A percentile compares a stretch with the other conserved stretches of the same genome.
phyloP scores from a whole-genome alignment of 495 filamentous ascomycete genomes.

The Penicillium cataractarum region DNA sequence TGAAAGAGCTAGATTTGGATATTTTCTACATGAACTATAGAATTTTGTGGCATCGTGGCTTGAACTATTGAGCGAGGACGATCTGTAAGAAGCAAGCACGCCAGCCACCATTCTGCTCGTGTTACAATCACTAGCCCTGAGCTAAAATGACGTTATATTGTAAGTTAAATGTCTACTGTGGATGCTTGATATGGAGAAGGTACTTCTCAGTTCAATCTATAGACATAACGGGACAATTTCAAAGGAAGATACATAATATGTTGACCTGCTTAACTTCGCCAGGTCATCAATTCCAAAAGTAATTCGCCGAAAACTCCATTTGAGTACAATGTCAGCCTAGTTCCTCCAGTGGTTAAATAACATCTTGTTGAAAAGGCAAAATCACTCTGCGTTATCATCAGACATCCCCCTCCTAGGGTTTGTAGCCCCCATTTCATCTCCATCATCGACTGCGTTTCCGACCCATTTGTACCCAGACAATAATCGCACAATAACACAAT shows the following conservation, averaged over 20 bases:
- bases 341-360: neutral
- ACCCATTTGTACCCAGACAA: neutral
- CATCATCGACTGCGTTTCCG: neutral
- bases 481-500: constrained; percentile 10
- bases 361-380: neutral
- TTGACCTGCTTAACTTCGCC: neutral
- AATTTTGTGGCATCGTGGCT: neutral
- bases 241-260: neutral
- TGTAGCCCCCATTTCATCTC: neutral
- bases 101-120: neutral
- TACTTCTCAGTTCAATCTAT: neutral
- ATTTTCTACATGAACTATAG: too few species aligned
- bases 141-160: too few species aligned
- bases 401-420: neutral
- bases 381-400: neutral
- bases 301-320: neutral
- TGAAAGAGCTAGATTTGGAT: too few species aligned
- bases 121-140: too few species aligned
- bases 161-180: too few species aligned
- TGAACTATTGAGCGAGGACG: neutral
- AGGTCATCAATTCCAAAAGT: neutral
- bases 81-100: neutral
- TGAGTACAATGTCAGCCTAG: neutral
- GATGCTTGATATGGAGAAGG: too few species aligned
- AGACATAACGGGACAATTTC: neutral